phyloP scores from a whole-genome alignment of 352 stramenopile species.

The Pythium volutum region DNA sequence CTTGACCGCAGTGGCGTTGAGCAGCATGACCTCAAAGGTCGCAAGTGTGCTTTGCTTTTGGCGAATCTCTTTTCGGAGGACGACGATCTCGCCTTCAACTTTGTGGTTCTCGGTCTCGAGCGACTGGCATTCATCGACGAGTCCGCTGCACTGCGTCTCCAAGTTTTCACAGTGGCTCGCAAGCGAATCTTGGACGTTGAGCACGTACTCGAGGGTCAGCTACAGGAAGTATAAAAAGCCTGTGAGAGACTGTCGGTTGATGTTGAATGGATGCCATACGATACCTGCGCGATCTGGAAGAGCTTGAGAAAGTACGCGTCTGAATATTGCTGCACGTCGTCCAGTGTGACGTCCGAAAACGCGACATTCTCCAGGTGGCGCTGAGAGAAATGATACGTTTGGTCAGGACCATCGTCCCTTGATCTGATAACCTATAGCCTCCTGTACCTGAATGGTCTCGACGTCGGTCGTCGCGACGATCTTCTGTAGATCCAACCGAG shows the following conservation, averaged over 20 bases:
- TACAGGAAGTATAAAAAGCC: constrained; percentile 20
- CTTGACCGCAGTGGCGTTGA: constrained; percentile 50
- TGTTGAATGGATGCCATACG: neutral
- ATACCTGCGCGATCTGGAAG: constrained; percentile 81
- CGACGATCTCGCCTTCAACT: constrained; percentile 50
- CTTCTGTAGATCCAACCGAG: constrained; percentile 62
- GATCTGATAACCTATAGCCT: too few species aligned
- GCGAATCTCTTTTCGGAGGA: constrained; percentile 73
- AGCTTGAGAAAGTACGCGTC: constrained; percentile 85
- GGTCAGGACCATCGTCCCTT: neutral
- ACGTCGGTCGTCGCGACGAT: constrained; percentile 77
- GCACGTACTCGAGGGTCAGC: constrained; percentile 79
- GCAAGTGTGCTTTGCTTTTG: constrained; percentile 81
- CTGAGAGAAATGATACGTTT: neutral
- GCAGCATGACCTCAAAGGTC: constrained; percentile 77
- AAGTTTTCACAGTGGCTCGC: constrained; percentile 58
- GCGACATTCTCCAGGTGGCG: constrained; percentile 75
- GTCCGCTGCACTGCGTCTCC: constrained; percentile 65
- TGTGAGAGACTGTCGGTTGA: neutral
- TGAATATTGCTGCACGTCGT: constrained; percentile 83
- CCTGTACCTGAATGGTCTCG: constrained; percentile 55
- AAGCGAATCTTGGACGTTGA: constrained; percentile 83
- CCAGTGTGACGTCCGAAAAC: constrained; percentile 78
- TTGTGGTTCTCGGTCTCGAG: constrained; percentile 64
- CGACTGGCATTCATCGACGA: constrained; percentile 54